phyloP scores from a whole-genome alignment of 2,329 filamentous ascomycete species.

The Fusarium pseudonygamai region DNA sequence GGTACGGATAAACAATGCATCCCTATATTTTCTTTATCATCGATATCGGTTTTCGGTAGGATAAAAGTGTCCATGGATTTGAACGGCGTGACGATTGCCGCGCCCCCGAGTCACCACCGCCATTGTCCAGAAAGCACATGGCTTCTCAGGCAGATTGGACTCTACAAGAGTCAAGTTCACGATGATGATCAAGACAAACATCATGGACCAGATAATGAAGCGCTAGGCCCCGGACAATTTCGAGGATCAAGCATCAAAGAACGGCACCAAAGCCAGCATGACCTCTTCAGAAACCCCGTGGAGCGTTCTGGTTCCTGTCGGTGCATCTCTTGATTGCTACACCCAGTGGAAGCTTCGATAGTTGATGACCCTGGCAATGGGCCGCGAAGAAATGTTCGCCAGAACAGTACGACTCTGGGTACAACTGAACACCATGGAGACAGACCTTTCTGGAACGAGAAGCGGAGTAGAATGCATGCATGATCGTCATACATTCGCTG shows the following conservation, averaged over 20 bases:
- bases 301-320: too few species aligned
- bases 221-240: too few species aligned
- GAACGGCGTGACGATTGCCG: neutral
- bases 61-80: neutral
- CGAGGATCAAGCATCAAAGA: too few species aligned
- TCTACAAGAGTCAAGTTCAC: too few species aligned
- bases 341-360: neutral
- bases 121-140: neutral
- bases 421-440: neutral
- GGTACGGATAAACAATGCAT: accelerated
- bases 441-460: neutral
- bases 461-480: neutral
- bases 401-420: neutral
- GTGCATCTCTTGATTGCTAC: neutral
- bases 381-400: neutral
- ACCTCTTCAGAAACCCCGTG: neutral
- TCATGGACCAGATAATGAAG: too few species aligned
- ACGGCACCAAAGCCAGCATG: neutral
- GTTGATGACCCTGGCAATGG: too few species aligned
- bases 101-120: neutral
- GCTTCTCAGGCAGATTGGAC: neutral
- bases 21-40: neutral
- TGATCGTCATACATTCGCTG: neutral
- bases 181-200: too few species aligned
- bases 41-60: neutral